phyloP scores from a whole-genome alignment of 1,284 basidiomycete species.

The Inonotus obliquus region DNA sequence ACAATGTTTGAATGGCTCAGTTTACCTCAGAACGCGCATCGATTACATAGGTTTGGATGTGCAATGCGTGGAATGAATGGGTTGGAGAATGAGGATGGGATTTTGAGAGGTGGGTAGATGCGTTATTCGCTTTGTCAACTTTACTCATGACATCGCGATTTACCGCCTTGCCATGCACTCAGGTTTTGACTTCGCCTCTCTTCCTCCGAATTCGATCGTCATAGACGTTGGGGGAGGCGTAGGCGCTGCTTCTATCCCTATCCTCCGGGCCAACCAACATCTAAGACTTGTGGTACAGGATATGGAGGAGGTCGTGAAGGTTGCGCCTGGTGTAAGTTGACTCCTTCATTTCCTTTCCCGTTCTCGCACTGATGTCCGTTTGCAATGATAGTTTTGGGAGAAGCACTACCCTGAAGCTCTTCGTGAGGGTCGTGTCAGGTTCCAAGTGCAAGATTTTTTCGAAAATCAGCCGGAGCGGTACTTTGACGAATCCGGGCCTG shows the following conservation, averaged over 20 bases:
- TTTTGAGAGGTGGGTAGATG: conserved; percentile 2
- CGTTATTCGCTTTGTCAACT: not conserved
- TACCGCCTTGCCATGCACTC: not conserved
- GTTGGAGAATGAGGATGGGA: conserved; percentile 3
- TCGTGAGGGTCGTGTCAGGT: conserved; percentile 23
- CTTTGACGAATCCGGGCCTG: not conserved
- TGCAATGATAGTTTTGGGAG: conserved; percentile 26
- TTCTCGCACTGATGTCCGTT: not conserved
- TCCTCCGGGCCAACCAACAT: conserved; percentile 14
- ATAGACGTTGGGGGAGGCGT: conserved; percentile 25
- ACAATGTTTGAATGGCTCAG: conserved; percentile 14
- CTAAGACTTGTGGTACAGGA: conserved; percentile 24
- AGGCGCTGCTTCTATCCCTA: conserved; percentile 17
- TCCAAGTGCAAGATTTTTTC: conserved; percentile 18
- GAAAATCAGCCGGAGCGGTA: not conserved
- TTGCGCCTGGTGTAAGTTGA: conserved; percentile 4
- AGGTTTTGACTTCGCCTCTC: conserved; percentile 19
- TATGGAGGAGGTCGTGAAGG: conserved; percentile 2
- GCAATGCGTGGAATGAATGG: conserved; percentile 31
- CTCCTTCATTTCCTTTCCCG: not conserved
- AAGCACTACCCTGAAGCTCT: conserved; percentile 22
- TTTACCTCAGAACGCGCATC: conserved; percentile 27
- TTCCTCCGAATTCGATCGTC: conserved; percentile 14
- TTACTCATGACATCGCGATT: not conserved
- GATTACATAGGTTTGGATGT: conserved; percentile 30